phyloP scores from a whole-genome alignment of 192 early-diverging fungal genomes.

The Podila epicladia region DNA sequence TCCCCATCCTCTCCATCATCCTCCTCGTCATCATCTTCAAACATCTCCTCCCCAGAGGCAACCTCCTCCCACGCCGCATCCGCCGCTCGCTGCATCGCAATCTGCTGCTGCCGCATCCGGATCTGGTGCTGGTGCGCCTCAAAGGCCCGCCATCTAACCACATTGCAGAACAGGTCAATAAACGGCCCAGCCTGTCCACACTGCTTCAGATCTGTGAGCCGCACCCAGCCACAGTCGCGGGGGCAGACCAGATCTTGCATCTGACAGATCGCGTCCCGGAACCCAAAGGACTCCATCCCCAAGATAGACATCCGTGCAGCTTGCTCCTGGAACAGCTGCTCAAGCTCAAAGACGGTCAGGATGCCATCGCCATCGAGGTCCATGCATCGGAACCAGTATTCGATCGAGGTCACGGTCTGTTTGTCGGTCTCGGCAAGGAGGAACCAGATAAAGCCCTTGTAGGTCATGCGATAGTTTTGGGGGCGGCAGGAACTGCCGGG shows the following conservation, averaged over 20 bases:
- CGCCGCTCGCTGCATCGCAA: conserved; percentile 48
- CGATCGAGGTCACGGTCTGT: conserved; percentile 58
- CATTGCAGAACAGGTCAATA: conserved; percentile 49
- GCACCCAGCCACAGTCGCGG: conserved; percentile 20
- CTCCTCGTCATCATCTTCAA: conserved; percentile 26
- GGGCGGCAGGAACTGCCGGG: conserved; percentile 32
- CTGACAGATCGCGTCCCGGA: conserved; percentile 49
- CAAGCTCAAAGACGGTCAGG: conserved; percentile 85
- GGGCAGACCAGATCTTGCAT: conserved; percentile 49
- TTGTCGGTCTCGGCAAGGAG: conserved; percentile 87
- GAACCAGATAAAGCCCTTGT: conserved; percentile 89
- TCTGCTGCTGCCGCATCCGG: conserved; percentile 46
- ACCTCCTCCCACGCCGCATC: conserved; percentile 49
- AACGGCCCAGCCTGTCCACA: conserved; percentile 50
- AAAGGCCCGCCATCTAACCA: conserved; percentile 40
- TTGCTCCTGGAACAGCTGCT: conserved; percentile 90
- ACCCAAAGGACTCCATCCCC: conserved; percentile 48
- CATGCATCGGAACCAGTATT: conserved; percentile 93
- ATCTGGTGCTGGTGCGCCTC: conserved; percentile 51
- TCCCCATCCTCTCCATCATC: conserved; percentile 14
- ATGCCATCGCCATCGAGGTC: conserved; percentile 92
- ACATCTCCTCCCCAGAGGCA: conserved; percentile 31
- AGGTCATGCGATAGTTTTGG: conserved; percentile 72
- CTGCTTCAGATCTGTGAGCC: conserved; percentile 41
- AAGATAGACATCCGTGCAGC: conserved; percentile 41